Base-by-base conservation (phyloP, 805 yeast species). In the Priceomyces carsonii region DNA sequence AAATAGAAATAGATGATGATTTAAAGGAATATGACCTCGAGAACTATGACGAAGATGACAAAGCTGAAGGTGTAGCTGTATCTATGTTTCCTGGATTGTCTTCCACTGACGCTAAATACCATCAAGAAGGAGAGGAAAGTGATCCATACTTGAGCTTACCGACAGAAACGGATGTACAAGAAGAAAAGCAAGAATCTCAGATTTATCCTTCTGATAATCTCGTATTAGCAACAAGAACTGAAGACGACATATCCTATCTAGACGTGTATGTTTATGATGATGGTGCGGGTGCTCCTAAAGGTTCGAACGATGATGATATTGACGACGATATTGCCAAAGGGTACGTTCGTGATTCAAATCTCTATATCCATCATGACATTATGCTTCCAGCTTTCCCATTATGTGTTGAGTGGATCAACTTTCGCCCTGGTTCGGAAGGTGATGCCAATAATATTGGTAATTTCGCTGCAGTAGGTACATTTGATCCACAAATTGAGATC, bases 331-430 rank as follows among this genome's bases (percentile, higher is more conserved):
- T 80, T 10, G 85, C 85, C 32, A 77, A 71, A 45, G 95, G 91
- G 8, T 58, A 79, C 51, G 74, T 75, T 25, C 76, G 95, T 66
- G 93, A 79, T 32, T 75, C 82, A 36, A 78, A 82, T 24, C 66
- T 93, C 44, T 93, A 93, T 54, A 93, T 91, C 33, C 99, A 93
- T 57, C 99, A 93, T 61, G 99, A 93, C 59, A 65, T 91, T 48
- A 88, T 93, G 96, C 73, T 93, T 42, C 99, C 99, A 1, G 85
- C 96, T 2, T 91, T 93, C 74, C 99, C 99, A 26, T 73, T 93
- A 42, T 88, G 97, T 58, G 90, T 90, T 21, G 99, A 93, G 62
- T 91, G 98, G 98, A 60, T 93, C 44, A 85, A 87, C 59, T 85
- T 75, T 58, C 73, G 70, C 42, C 91, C 95, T 20, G 75, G 71